A percentile compares a stretch with the other conserved stretches of the same genome.
These are phyloP conservation scores for Trifolium dubium DNA, from an alignment of 306 rosid species.

Conservation along the genomic window DNA sequence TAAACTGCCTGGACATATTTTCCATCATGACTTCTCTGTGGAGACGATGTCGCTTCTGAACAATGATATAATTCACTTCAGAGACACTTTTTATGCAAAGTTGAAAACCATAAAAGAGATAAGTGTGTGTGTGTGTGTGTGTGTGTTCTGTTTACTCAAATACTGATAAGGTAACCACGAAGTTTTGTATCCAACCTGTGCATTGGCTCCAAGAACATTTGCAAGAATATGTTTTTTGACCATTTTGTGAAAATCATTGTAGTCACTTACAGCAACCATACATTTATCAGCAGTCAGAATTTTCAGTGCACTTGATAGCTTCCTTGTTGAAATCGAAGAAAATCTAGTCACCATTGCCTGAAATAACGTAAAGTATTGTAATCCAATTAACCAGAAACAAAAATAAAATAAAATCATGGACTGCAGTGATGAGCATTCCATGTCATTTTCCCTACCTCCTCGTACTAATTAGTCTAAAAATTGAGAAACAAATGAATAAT, in stretches of 20 bases:
- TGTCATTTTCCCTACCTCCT: neutral
- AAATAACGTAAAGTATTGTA: slow-evolving; percentile 28
- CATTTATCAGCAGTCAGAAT: slow-evolving; percentile 74
- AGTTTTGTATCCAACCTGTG: slow-evolving; percentile 63
- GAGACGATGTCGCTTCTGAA: slow-evolving; percentile 74
- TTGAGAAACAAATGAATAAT: slow-evolving; percentile 10
- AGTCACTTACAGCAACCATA: slow-evolving; percentile 94
- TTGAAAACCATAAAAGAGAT: neutral
- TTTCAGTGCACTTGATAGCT: slow-evolving; percentile 68
- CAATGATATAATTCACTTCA: slow-evolving; percentile 19
- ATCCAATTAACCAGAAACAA: slow-evolving; percentile 16
- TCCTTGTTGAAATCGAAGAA: slow-evolving; percentile 81
- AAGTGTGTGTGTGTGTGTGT: neutral
- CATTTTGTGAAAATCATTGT: slow-evolving; percentile 83
- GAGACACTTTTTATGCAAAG: neutral
- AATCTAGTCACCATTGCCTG: slow-evolving; percentile 93
- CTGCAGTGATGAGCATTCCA: neutral
- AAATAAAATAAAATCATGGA: neutral
- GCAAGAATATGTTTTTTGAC: slow-evolving; percentile 68
- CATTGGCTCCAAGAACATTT: slow-evolving; percentile 71
- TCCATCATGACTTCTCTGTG: slow-evolving; percentile 69
- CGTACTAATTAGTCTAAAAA: neutral
- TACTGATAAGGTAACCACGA: neutral
- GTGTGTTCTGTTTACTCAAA: neutral
- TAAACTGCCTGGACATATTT: slow-evolving; percentile 53